Evolutionary conservation across 1,139 yeast genomes (phyloP), one percentile per base, ranked within the genome.

Genomic region (Yamadazyma jaroonii): DNA sequence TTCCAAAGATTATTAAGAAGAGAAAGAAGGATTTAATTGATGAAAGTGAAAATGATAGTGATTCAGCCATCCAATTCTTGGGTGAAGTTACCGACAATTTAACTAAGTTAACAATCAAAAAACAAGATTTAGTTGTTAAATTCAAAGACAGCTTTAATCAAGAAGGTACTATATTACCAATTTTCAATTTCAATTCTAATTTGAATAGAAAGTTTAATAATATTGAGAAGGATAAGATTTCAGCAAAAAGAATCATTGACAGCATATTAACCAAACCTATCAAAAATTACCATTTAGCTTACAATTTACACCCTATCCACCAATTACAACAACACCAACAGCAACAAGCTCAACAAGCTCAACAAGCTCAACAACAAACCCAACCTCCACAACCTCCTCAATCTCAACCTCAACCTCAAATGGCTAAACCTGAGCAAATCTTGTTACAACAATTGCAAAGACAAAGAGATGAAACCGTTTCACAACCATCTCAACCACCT

Each of bases 201-300:
- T 29, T 37, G 37, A 27, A 35, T 40, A 31, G 32, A 17, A 49
- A 47, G 29, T 50, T 50, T 7, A 47, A 43, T 20, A 57, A 58
- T 24, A 56, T 64, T 29, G 70, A 65, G 31, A 73, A 67, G 29
- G 74, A 70, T 39, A 62, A 58, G 42, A 37, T 55, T 8, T 53
- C 66, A 29, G 67, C 74, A 8, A 64, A 69, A 39, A 70, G 62
- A 52, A 64, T 70, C 9, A 68, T 71, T 41, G 77, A 71, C 48
- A 58, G 62, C 35, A 67, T 57, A 40, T 49, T 71, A 32, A 63
- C 70, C 42, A 62, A 65, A 38, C 76, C 75, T 11, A 56, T 71
- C 41, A 71, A 71, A 44, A 71, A 70, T 45, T 71, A 71, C 45
- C 75, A 71, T 47, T 64, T 71, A 50, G 72, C 76, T 10, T 71